phyloP scores from a whole-genome alignment of 106 monocot genomes.

The Chionographis japonica region DNA sequence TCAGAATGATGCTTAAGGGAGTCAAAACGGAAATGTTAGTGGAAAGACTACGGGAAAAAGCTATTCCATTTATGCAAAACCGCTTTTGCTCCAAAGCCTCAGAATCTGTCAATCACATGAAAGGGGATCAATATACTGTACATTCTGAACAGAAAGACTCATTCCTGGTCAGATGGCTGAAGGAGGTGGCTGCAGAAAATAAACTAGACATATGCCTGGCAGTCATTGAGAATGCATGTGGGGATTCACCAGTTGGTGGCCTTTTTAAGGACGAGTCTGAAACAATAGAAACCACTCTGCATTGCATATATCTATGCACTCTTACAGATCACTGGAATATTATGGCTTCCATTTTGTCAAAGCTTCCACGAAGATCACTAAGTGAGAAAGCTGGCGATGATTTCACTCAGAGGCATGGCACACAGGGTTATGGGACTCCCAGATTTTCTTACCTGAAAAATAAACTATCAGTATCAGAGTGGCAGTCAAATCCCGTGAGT shows the following conservation, averaged over 20 bases:
- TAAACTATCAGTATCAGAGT: conserved; percentile 22
- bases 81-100: neutral
- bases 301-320: conserved; percentile 74
- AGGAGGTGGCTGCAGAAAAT: conserved; percentile 71
- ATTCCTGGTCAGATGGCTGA: conserved; percentile 79
- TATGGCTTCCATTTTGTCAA: conserved; percentile 79
- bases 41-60: conserved; percentile 52
- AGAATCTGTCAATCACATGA: conserved; percentile 9
- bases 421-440: conserved; percentile 27
- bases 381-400: conserved; percentile 46
- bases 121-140: conserved; percentile 4
- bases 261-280: conserved; percentile 72
- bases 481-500: neutral
- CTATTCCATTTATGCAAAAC: conserved; percentile 81
- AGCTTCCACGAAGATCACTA: conserved; percentile 44
- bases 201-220: conserved; percentile 64
- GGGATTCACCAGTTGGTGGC: conserved; percentile 36
- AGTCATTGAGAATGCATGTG: conserved; percentile 80
- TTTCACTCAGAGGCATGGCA: conserved; percentile 32
- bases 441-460: conserved; percentile 26
- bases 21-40: conserved; percentile 50
- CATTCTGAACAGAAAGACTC: conserved; percentile 25
- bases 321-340: conserved; percentile 83
- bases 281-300: conserved; percentile 51
- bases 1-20: conserved; percentile 70